Evolutionary conservation across 2,329 filamentous ascomycete species (phyloP).

Genomic region (Aspergillus sp.): DNA sequence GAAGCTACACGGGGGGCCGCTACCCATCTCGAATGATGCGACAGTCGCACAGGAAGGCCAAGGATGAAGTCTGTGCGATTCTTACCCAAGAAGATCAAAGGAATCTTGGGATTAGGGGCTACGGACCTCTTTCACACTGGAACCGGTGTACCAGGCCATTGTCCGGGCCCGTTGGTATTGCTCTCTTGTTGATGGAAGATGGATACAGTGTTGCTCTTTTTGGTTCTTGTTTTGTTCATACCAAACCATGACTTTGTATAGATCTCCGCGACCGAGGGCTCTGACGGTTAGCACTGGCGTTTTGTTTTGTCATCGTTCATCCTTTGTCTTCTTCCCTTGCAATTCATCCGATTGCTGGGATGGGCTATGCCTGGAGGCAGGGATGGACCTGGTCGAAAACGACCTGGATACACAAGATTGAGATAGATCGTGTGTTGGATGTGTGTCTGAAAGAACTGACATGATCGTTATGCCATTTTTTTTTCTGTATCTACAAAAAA

Average conservation of each 20-base stretch:
- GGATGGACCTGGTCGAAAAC: conserved; percentile 15
- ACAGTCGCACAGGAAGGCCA: conserved; percentile 24
- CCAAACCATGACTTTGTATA: conserved; percentile 17
- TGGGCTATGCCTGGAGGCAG: conserved; percentile 12
- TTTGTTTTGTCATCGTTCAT: conserved; percentile 18
- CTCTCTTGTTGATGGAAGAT: conserved; percentile 26
- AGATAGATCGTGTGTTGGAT: conserved; percentile 27
- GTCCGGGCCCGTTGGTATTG: conserved; percentile 21
- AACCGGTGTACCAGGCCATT: conserved; percentile 18
- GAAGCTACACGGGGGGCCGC: conserved; percentile 30
- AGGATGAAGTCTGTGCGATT: conserved; percentile 24
- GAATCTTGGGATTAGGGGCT: conserved; percentile 29
- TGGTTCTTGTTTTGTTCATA: conserved; percentile 6
- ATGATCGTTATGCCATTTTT: conserved; percentile 30
- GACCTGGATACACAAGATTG: conserved; percentile 22
- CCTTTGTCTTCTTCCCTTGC: conserved; percentile 4
- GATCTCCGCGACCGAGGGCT: conserved; percentile 25
- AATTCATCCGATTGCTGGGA: background rate
- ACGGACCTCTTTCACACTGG: conserved; percentile 25
- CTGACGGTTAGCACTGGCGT: conserved; percentile 22
- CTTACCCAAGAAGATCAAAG: conserved; percentile 19
- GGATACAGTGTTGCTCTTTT: conserved; percentile 20
- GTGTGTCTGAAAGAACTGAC: conserved; percentile 26
- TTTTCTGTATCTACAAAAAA: conserved; percentile 27
- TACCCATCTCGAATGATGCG: conserved; percentile 21